Evolutionary conservation across 345 rosid species (phyloP).

Genomic region (Laguncularia racemosa): DNA sequence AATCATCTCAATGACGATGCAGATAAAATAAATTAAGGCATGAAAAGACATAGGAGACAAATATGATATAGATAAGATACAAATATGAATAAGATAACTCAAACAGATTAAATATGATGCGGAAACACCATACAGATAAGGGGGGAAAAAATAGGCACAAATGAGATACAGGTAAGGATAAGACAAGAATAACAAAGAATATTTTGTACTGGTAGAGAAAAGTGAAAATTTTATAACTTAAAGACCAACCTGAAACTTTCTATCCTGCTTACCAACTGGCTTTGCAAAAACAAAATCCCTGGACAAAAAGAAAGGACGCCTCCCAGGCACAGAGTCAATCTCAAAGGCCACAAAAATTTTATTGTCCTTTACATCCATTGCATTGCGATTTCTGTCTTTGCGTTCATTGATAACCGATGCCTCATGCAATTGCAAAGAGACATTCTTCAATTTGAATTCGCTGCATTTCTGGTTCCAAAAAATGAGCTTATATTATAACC

Average conservation of each 20-base stretch:
- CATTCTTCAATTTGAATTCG: constrained; percentile 9
- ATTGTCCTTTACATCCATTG: constrained; percentile 6
- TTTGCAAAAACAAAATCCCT: constrained; percentile 33
- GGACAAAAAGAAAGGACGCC: constrained; percentile 29
- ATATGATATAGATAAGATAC: too few species aligned
- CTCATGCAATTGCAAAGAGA: constrained; percentile 16
- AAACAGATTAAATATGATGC: too few species aligned
- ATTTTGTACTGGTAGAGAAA: too few species aligned
- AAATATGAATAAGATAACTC: too few species aligned
- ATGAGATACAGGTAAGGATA: too few species aligned
- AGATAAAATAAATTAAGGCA: too few species aligned
- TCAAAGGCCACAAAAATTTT: constrained; percentile 22
- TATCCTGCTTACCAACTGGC: constrained; percentile 9
- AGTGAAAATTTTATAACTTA: background rate
- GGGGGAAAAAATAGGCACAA: too few species aligned
- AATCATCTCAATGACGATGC: too few species aligned
- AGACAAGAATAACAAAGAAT: too few species aligned
- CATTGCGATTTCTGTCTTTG: background rate
- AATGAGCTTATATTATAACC: too few species aligned
- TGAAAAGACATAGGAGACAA: too few species aligned
- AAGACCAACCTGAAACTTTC: constrained; percentile 25
- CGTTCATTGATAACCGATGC: constrained; percentile 10
- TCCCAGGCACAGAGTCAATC: constrained; percentile 12
- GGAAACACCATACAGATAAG: too few species aligned
- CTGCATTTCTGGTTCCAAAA: constrained; percentile 30